Evolutionary conservation across 208 protist genomes (phyloP), one percentile per base, ranked within the genome.

Genomic region (Leptomonas pyrrhocoris): DNA sequence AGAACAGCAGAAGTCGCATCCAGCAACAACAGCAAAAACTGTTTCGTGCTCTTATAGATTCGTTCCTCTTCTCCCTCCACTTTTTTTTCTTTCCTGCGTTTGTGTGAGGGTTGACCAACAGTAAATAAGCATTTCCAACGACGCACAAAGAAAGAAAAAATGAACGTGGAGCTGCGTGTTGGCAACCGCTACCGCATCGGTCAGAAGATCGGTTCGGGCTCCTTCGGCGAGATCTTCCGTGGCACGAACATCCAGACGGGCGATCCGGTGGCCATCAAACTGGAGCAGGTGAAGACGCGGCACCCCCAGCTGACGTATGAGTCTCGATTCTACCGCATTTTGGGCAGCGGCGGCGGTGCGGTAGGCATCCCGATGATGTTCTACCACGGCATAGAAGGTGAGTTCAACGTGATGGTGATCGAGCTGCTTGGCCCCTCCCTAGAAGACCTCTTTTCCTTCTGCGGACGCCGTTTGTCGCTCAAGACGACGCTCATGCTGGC

Each of bases 171-270:
- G 62, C 83, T 99, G 23, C 88, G 94, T 43, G 96, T 99, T 19
- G 98, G 95, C 53, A 94, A 93, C 65, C 98, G 98, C 64, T 99
- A 97, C 80, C 79, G 94, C 48, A 90, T 99, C 53, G 97, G 92
- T 34, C 87, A 97, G 60, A 98, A 99, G 90, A 99, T 99, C 79
- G 99, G 99, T 21, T 84, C 83, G 38, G 98, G 99, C 23, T 93
- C 85, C 58, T 98, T 98, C 68, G 94, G 94, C 45, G 94, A 98
- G 67, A 97, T 98, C 68, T 98, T 95, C 79, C 86, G 89, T 30
- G 94, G 91, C 54, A 97, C 89, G 3, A 94, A 96, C 68, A 96
- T 96, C 51, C 84, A 94, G 67, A 97, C 89, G 1, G 83, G 84
- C 40, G 91, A 97, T 50, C 80, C 87, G 19, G 90, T 97, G 7